Evolutionary conservation across 495 filamentous ascomycete species (phyloP).

Genomic region (Penicillium chermesinum): DNA sequence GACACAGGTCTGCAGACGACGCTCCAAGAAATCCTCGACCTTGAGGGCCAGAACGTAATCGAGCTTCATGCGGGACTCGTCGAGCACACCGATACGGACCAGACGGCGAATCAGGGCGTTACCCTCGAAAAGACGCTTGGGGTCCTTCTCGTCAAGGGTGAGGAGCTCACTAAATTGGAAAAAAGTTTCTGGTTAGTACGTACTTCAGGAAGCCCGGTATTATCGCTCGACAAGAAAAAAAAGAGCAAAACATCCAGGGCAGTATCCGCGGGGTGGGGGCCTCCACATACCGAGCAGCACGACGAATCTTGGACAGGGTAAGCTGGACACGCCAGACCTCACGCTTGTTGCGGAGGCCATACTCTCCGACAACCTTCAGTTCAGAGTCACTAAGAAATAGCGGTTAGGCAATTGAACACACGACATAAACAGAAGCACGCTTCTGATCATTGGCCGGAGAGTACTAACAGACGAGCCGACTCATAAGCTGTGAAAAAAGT

Average conservation of each 20-base stretch:
- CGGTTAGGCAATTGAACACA: conserved; percentile 46
- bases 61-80: conserved; percentile 99
- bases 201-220: too few species aligned
- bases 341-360: conserved; percentile 99
- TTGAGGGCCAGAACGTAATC: conserved; percentile 99
- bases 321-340: conserved; percentile 99
- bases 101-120: conserved; percentile 99
- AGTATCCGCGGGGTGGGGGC: too few species aligned
- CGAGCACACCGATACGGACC: conserved; percentile 98
- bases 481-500: conserved; percentile 68
- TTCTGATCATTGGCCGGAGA: conserved; percentile 93
- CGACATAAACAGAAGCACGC: conserved; percentile 98
- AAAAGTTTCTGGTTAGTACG: background rate
- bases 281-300: conserved; percentile 89
- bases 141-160: conserved; percentile 99
- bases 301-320: conserved; percentile 99
- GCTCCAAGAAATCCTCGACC: conserved; percentile 99
- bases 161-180: conserved; percentile 76
- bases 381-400: conserved; percentile 80
- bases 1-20: conserved; percentile 97
- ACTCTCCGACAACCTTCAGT: conserved; percentile 98
- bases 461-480: conserved; percentile 97
- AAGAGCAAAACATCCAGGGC: too few species aligned
- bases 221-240: too few species aligned
- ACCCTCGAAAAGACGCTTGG: conserved; percentile 99